These are phyloP conservation scores for Solanum piurae DNA, from an alignment of 257 asterid genomes.

Conservation along the genomic window DNA sequence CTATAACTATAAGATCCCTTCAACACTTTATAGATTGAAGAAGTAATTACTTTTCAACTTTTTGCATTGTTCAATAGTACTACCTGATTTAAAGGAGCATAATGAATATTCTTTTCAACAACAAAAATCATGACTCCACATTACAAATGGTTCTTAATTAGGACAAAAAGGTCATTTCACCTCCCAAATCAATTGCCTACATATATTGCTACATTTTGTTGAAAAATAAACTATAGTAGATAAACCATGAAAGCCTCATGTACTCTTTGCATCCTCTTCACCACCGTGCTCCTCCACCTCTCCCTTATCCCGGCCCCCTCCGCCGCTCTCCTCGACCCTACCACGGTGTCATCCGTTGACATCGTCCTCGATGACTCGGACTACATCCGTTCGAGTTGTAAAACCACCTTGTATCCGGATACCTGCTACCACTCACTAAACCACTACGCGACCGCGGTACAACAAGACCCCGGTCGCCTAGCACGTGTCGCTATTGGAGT, in stretches of 20 bases:
- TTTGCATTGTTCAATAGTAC: neutral
- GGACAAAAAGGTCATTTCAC: neutral
- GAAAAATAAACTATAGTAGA: neutral
- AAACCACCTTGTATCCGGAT: slow-evolving; percentile 1
- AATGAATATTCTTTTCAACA: neutral
- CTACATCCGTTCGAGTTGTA: slow-evolving; percentile 3
- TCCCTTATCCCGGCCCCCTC: neutral
- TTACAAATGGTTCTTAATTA: neutral
- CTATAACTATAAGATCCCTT: neutral
- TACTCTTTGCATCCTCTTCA: neutral
- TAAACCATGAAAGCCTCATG: neutral
- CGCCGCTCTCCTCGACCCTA: neutral
- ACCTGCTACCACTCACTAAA: slow-evolving; percentile 7
- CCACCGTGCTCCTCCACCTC: neutral
- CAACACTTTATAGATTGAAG: neutral
- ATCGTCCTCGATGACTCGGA: neutral
- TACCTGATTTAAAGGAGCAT: neutral
- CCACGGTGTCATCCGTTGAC: neutral
- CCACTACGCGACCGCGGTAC: slow-evolving; percentile 6
- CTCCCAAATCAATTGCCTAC: neutral
- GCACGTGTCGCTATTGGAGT: slow-evolving; percentile 5
- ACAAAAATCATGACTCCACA: neutral
- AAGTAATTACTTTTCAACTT: neutral
- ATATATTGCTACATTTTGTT: neutral
- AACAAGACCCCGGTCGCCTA: neutral